Evolutionary conservation across 2,329 filamentous ascomycete species (phyloP), one percentile per base, ranked within the genome.

Genomic region (Paecilomyces formosus): DNA sequence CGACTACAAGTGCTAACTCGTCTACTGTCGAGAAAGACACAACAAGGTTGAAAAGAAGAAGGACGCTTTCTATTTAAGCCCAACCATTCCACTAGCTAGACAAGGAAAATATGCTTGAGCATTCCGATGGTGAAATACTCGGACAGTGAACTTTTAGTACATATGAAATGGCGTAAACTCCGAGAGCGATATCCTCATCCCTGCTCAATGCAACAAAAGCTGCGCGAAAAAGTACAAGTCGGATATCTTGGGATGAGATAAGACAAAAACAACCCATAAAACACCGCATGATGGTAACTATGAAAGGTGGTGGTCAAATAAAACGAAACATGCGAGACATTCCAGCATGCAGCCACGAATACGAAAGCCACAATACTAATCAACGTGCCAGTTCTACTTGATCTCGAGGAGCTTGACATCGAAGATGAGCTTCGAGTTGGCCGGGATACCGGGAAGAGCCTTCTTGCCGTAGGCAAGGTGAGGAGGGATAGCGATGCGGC

Each of bases 371-470:
- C 39, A n/a, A 18, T 9, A 18, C 39, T 15, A 3, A 9, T 45
- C 18, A 45, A 45, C 5, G 15, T 45, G 55, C 28, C 50, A 59
- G 11, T 31, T 77, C 81, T 87, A 92, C 82, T 92, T 92, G 78
- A 92, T 90, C 76, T 89, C 87, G 57, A 93, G 79, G 57, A 92
- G 81, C 83, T 93, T 94, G 69, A 94, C 83, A 75, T 99, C 95
- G 75, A 99, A 99, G 73, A 89, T 85, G 75, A 99, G 80, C 66
- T 88, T 90, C 75, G 91, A 93, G 85, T 97, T 97, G 68, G 82
- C 84, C 24, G 94, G 94, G 68, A 99, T 97, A 65, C 89, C 92
- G 55, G 91, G 89, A 24, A 89, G 78, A 62, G 83, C 81, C 79
- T 90, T 88, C 78, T 85, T 92, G 77, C 95, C 94, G 76, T 99